phyloP scores from a whole-genome alignment of 768 basidiomycete species.

The Tulasnella sp. region DNA sequence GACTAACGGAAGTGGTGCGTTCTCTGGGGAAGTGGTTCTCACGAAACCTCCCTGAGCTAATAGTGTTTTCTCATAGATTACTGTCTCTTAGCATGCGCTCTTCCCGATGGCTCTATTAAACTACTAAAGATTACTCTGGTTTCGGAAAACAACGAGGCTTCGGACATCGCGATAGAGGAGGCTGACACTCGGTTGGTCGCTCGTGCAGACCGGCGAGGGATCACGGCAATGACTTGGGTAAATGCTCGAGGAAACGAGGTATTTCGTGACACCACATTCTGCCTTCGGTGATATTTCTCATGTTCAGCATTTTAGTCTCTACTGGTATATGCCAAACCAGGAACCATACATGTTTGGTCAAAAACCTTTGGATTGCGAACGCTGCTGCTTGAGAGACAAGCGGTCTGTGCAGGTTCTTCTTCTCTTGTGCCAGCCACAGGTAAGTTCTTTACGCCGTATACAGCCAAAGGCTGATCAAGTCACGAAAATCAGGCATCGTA shows the following conservation, averaged over 20 bases:
- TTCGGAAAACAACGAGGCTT: neutral
- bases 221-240: conserved; percentile 1
- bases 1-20: neutral
- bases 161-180: neutral
- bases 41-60: neutral
- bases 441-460: neutral
- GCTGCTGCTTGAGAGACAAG: neutral
- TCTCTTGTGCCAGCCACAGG: neutral
- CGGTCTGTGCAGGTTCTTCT: neutral
- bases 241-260: neutral
- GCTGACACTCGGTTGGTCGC: neutral
- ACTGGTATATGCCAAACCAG: conserved; percentile 1
- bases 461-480: neutral
- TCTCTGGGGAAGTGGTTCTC: neutral
- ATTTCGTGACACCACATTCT: too few relatives aligned
- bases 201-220: neutral
- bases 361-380: neutral
- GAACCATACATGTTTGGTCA: neutral
- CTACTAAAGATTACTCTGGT: neutral
- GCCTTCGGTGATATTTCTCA: too few relatives aligned
- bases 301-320: neutral
- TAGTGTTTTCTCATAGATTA: neutral
- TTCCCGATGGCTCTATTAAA: neutral
- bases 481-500: neutral
- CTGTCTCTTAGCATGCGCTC: neutral